Evolutionary conservation across 164 flowering plant genomes (phyloP).

Genomic region (Buxus sempervirens): DNA sequence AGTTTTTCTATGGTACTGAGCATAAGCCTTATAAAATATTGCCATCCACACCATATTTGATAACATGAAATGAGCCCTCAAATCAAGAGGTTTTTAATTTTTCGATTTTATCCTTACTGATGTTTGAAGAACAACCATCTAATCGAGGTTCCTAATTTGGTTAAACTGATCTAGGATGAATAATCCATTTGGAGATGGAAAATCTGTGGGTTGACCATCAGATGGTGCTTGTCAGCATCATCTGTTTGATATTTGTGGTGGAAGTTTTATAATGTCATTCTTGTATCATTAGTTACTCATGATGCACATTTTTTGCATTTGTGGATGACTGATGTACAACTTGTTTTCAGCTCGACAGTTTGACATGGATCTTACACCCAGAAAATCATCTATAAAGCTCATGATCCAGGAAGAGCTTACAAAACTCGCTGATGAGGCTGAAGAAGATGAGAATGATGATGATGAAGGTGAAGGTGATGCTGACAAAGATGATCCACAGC

Average conservation of each 20-base stretch:
- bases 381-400: slow-evolving; percentile 64
- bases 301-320: too few relatives aligned
- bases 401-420: slow-evolving; percentile 91
- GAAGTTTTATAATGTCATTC: too few relatives aligned
- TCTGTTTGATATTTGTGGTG: too few relatives aligned
- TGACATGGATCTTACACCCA: slow-evolving; percentile 60
- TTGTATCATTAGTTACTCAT: too few relatives aligned
- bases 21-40: background rate
- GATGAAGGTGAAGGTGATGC: slow-evolving; percentile 3
- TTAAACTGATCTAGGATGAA: too few relatives aligned
- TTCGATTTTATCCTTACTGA: background rate
- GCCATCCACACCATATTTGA: background rate
- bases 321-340: background rate
- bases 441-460: slow-evolving; percentile 53
- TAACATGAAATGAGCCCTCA: background rate
- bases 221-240: too few relatives aligned
- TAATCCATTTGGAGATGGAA: too few relatives aligned
- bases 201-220: too few relatives aligned
- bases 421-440: slow-evolving; percentile 78
- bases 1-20: background rate
- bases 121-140: too few relatives aligned
- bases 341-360: slow-evolving; percentile 53
- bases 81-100: background rate
- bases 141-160: too few relatives aligned
- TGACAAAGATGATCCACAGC: slow-evolving; percentile 5